Evolutionary conservation across 2,329 filamentous ascomycete species (phyloP).

Genomic region (Geosmithia putterillii): DNA sequence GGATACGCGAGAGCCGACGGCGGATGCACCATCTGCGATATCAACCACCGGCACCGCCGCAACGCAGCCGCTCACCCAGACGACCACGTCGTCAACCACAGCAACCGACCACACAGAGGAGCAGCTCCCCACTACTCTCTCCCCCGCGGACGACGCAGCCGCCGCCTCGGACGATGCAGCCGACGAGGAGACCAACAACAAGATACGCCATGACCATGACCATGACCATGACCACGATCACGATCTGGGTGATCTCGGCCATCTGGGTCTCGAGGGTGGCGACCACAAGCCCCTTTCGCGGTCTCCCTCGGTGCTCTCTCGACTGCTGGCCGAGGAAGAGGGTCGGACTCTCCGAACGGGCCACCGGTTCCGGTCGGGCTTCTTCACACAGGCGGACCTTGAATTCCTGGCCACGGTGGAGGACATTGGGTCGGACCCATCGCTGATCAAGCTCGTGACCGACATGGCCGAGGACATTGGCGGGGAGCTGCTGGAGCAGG

Average conservation of each 20-base stretch:
- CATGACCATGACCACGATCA: neutral
- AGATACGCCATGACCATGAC: neutral
- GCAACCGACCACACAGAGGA: constrained; percentile 5
- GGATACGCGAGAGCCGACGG: constrained; percentile 62
- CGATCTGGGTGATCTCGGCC: constrained; percentile 12
- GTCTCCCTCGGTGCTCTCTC: constrained; percentile 40
- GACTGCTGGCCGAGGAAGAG: constrained; percentile 43
- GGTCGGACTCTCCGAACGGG: constrained; percentile 42
- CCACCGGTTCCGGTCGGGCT: constrained; percentile 41
- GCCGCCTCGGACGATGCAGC: constrained; percentile 24
- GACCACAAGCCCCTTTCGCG: constrained; percentile 30
- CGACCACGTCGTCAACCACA: neutral
- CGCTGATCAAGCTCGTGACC: constrained; percentile 40
- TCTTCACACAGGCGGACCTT: constrained; percentile 39
- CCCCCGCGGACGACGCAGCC: constrained; percentile 15
- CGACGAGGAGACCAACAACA: constrained; percentile 5
- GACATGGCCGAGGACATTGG: constrained; percentile 51
- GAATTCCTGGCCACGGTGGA: constrained; percentile 34
- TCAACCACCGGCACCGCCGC: neutral
- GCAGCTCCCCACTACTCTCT: constrained; percentile 8
- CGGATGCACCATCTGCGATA: neutral
- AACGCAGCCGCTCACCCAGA: neutral
- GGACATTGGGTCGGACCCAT: constrained; percentile 36
- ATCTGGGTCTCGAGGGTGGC: constrained; percentile 27
- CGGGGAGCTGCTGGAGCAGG: constrained; percentile 43